These are phyloP conservation scores for Fusarium sp. DNA, from an alignment of 2,329 filamentous ascomycete genomes.

Conservation along the genomic window DNA sequence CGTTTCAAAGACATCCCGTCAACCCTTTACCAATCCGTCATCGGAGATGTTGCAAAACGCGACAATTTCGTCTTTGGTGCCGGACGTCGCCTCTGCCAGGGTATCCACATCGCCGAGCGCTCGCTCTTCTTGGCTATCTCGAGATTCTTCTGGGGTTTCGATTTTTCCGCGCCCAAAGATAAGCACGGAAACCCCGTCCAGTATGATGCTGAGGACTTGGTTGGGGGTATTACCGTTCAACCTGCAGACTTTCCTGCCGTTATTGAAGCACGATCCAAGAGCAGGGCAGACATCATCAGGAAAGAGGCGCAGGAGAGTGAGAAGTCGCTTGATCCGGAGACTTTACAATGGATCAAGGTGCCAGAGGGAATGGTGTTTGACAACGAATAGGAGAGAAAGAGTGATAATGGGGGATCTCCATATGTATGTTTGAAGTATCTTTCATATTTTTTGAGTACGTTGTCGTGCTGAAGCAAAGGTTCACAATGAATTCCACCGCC, in stretches of 20 bases:
- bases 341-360: background rate
- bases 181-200: background rate
- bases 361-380: background rate
- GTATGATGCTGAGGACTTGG: background rate
- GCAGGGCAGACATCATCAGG: background rate
- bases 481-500: no score
- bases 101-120: background rate
- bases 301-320: background rate
- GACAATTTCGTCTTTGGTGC: background rate
- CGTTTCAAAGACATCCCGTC: background rate
- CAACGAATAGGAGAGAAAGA: background rate
- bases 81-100: background rate
- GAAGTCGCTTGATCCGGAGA: background rate
- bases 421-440: background rate
- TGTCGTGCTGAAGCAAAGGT: no score
- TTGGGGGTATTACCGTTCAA: background rate
- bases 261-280: background rate
- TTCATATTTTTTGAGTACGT: no score
- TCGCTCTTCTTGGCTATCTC: background rate
- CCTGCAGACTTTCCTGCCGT: background rate
- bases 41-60: background rate
- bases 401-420: accelerated
- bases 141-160: background rate
- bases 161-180: background rate
- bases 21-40: background rate